Evolutionary conservation across 192 early-diverging fungal genomes (phyloP).

Genomic region (Coemansia sp.): DNA sequence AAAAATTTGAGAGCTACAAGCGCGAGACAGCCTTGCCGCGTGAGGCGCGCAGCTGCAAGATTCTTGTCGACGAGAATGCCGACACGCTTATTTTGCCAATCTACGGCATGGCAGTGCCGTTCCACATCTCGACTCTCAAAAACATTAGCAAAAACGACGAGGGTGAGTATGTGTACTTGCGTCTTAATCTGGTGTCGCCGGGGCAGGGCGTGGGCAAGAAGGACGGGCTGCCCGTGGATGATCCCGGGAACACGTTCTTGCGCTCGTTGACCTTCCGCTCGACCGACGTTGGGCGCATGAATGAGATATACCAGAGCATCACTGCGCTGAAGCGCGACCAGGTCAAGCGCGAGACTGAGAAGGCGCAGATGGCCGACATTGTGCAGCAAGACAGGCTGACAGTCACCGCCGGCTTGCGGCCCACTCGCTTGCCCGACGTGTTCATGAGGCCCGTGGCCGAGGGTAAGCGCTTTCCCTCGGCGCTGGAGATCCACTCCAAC

Average conservation of each 20-base stretch:
- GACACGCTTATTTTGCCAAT: constrained; percentile 91
- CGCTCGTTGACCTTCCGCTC: constrained; percentile 89
- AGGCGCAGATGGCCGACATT: constrained; percentile 93
- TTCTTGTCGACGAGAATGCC: constrained; percentile 81
- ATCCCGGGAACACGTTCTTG: constrained; percentile 84
- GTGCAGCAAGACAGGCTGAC: constrained; percentile 90
- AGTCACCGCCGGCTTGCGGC: constrained; percentile 68
- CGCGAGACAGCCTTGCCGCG: constrained; percentile 82
- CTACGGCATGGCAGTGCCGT: constrained; percentile 93
- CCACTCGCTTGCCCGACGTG: constrained; percentile 79
- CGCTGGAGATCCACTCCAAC: constrained; percentile 94
- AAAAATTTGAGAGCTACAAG: constrained; percentile 94
- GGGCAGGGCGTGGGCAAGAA: constrained; percentile 90
- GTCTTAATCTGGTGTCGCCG: constrained; percentile 94
- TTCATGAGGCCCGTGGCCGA: constrained; percentile 89
- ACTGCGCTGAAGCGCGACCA: constrained; percentile 89
- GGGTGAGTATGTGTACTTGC: constrained; percentile 81
- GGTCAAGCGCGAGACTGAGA: constrained; percentile 87
- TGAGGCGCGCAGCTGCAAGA: constrained; percentile 72
- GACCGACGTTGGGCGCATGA: constrained; percentile 74
- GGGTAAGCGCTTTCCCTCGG: constrained; percentile 87
- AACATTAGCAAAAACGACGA: constrained; percentile 93
- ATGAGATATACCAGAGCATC: constrained; percentile 81
- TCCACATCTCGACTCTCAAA: constrained; percentile 96
- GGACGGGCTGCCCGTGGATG: constrained; percentile 82